Evolutionary conservation across 371 early-diverging fungal species (phyloP), one percentile per base, ranked within the genome.

Genomic region (Batkoa obscura): DNA sequence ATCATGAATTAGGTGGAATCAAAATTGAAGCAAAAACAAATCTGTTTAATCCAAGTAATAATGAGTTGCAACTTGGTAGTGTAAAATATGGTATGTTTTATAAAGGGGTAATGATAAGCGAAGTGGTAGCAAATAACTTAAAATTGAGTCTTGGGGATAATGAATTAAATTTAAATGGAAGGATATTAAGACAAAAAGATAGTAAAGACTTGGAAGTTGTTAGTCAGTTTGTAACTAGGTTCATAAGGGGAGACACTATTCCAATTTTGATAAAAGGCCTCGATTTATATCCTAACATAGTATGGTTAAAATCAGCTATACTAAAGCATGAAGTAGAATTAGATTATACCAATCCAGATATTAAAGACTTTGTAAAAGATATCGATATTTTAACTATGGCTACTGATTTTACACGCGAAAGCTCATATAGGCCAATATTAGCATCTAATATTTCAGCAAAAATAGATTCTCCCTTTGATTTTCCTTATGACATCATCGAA

Each of bases 391-490:
- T 15, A 8, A 13, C 35, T 9, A 8, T 53, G 3, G 17, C 15
- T 2, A 39, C 53, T 39, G 38, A 53, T 6, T 53, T 53, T 38
- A 38, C 10, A 3, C 13, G 15, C 4, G 10, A 53, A 9, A 36
- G 15, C 2, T 36, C 53, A 4, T 53, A 53, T 34, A 6, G 38
- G 3, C 53, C 53, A 37, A 2, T 33, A 10, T 15, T 30, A 2
- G 17, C 38, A 30, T 36, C 53, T 23, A 38, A 38, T 39, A 34
- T 53, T 9, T 4, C 34, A 6, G 53, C 53, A 17, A 35, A 8
- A 8, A 38, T 53, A 34, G 42, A 23, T 8, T 53, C 53, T 38
- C 53, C 53, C 8, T 53, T 53, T 17, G 53, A 36, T 13, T 53
- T 53, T n/a, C 53, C 53, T n/a, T 53, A 38, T n/a, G n/a, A 53